Percentiles rank a stretch among this genome's conserved stretches.
Conservation (phyloP, 441 rosid species). For the Erodium moschatum region DNA sequence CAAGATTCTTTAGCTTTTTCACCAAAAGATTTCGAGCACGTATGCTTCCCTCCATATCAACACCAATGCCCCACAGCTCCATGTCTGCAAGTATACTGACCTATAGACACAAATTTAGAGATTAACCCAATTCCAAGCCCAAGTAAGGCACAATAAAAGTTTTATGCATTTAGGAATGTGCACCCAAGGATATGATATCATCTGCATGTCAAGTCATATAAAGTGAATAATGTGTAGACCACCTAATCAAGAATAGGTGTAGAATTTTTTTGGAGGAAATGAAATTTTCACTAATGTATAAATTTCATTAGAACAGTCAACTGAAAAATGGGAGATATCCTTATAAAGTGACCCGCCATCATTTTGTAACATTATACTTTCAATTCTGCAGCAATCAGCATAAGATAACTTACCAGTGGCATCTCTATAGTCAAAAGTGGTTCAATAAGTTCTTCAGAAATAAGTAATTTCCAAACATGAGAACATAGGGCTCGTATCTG, state of each 20-base stretch:
- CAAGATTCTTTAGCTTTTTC: conserved; percentile 66
- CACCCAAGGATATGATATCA: neutral
- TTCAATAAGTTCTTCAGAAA: conserved; percentile 67
- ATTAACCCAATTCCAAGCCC: conserved; percentile 15
- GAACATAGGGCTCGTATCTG: conserved; percentile 66
- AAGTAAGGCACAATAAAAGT: neutral
- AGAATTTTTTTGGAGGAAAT: neutral
- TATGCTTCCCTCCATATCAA: conserved; percentile 86
- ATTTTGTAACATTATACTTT: neutral
- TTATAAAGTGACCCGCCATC: neutral
- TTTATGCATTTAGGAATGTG: neutral
- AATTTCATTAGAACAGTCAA: neutral
- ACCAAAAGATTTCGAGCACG: conserved; percentile 60
- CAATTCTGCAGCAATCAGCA: conserved; percentile 9
- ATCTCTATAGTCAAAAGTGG: conserved; percentile 62
- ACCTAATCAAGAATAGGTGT: neutral
- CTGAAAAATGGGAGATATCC: neutral
- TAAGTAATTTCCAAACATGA: conserved; percentile 83
- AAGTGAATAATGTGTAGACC: conserved; percentile 6
- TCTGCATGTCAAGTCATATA: neutral
- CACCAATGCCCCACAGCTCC: conserved; percentile 95
- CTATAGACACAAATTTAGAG: conserved; percentile 35
- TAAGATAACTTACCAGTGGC: conserved; percentile 59
- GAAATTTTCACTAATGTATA: neutral
- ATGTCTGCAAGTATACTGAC: conserved; percentile 88